Evolutionary conservation across 2,329 filamentous ascomycete species (phyloP), one percentile per base, ranked within the genome.

Genomic region (Diaporthe capsici): DNA sequence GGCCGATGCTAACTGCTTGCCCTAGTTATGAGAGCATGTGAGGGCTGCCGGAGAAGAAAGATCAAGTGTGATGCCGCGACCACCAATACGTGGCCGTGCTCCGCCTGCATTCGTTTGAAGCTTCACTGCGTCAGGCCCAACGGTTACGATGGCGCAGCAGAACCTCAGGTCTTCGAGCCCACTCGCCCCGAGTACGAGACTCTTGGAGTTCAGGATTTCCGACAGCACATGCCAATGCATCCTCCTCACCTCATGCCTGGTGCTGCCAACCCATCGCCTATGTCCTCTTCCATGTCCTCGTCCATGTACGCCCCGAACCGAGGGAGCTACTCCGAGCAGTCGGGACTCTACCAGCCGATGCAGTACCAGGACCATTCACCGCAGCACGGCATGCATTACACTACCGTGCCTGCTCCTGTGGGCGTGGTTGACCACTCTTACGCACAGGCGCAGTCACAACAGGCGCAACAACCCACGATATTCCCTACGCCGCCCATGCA

Each of bases 31-130:
- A 93, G 97, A 87, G 97, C 96, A 74, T 98, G 96, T 84, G 96
- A 98, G 86, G 96, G 96, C 76, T 98, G 96, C 83, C 91, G 96
- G 77, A 93, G 95, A 85, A 92, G 96, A 81, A 99, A 99, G 85
- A 99, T 99, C 83, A 98, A 98, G 84, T 99, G 96, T 86, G 97
- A 98, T 86, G 95, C 96, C 71, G 96, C 96, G 28, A 98, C 96
- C 20, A 98, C 96, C 55, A 98, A 98, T 84, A 95, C 95, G 51
- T 98, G 97, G 96, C 97, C 97, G 39, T 98, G 96, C 84, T 97
- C 96, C 55, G 95, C 97, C 49, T 99, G 96, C 83, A 94, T 95
- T 77, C 92, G 96, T 67, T 88, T 98, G 77, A 98, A 98, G 87
- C 90, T 98, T 76, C 94, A 97, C 81, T 98, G 97, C 83, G 93